Evolutionary conservation across 805 yeast genomes (phyloP).

Genomic region (Wickerhamomyces pijperi): DNA sequence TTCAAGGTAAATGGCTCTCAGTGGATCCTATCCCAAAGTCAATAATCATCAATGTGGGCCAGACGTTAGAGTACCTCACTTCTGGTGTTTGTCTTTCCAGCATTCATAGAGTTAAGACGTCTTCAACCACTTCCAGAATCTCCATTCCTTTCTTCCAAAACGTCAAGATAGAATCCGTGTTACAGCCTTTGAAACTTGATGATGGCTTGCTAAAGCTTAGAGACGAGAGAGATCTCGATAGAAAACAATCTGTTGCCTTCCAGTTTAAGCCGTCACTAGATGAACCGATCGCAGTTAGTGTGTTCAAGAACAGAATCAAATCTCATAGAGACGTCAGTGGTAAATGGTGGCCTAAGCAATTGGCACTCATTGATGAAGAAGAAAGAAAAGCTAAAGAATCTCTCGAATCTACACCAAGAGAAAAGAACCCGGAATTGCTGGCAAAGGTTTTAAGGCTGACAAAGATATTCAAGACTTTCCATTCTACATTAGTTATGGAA

Average conservation of each 20-base stretch:
- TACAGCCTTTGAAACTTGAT: slow-evolving; percentile 26
- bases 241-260: slow-evolving; percentile 26
- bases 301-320: slow-evolving; percentile 29
- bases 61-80: slow-evolving; percentile 36
- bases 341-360: slow-evolving; percentile 29
- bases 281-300: slow-evolving; percentile 29
- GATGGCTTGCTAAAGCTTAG: slow-evolving; percentile 19
- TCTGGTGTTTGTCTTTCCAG: slow-evolving; percentile 39
- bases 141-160: slow-evolving; percentile 40
- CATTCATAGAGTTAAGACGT: slow-evolving; percentile 31
- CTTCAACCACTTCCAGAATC: slow-evolving; percentile 22
- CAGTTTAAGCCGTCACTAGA: slow-evolving; percentile 27
- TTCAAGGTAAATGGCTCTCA: slow-evolving; percentile 34
- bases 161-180: slow-evolving; percentile 30
- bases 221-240: slow-evolving; percentile 25
- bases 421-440: neutral
- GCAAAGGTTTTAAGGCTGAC: neutral
- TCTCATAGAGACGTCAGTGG: slow-evolving; percentile 33
- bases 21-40: slow-evolving; percentile 30
- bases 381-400: neutral
- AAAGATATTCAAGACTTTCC: slow-evolving; percentile 12
- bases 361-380: slow-evolving; percentile 19
- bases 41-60: slow-evolving; percentile 37
- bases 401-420: neutral
- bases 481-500: slow-evolving; percentile 9